These are phyloP conservation scores for Cicer pinnatifidum DNA, from an alignment of 306 rosid species.

Conservation along the genomic window DNA sequence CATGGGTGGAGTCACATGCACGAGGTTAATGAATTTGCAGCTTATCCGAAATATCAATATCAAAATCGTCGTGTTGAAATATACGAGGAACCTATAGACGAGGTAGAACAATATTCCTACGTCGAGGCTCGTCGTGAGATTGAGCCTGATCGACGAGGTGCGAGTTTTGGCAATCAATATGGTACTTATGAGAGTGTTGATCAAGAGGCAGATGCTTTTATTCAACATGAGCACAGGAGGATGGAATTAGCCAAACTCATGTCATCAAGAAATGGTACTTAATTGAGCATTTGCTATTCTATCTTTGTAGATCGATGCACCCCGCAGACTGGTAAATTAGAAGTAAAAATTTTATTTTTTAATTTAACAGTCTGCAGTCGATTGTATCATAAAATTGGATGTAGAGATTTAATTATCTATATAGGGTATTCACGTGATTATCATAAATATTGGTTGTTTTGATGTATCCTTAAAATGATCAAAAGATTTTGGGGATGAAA, in stretches of 20 bases:
- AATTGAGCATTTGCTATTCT: background rate
- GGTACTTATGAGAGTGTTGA: conserved; percentile 47
- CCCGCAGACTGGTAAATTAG: no score
- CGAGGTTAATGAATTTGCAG: conserved; percentile 17
- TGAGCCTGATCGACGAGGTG: background rate
- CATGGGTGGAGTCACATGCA: conserved; percentile 15
- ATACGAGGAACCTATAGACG: conserved; percentile 35
- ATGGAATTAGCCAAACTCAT: conserved; percentile 44
- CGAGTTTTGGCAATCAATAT: conserved; percentile 30
- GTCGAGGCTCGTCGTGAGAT: background rate
- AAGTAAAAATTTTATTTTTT: no score
- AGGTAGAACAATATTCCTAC: conserved; percentile 10
- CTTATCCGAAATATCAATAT: background rate
- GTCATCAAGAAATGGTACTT: conserved; percentile 24
- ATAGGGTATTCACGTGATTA: background rate
- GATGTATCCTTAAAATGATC: conserved; percentile 5
- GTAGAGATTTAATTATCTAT: no score
- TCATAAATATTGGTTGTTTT: background rate
- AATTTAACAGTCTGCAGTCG: no score
- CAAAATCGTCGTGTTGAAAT: conserved; percentile 29
- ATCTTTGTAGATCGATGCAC: background rate
- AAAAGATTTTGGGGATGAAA: conserved; percentile 40
- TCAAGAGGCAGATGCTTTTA: conserved; percentile 67
- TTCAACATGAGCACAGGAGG: conserved; percentile 60
- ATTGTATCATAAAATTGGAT: no score